A percentile compares a stretch with the other conserved stretches of the same genome.
Conservation (phyloP, 140 eudicot genomes). For the Cichorium intybus region DNA sequence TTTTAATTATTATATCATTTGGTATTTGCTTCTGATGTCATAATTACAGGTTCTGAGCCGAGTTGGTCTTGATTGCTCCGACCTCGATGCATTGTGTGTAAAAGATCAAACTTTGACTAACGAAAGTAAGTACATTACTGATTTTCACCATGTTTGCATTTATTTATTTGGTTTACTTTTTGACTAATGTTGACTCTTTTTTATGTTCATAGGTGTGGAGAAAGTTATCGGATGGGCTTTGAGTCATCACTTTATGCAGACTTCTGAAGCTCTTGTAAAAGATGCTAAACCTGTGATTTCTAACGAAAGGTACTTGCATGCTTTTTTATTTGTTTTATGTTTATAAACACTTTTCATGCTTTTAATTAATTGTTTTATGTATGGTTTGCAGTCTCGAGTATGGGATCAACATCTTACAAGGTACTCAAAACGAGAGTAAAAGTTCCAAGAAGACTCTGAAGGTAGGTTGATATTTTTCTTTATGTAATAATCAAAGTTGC, state of each 20-base stretch:
- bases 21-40: background rate
- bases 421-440: conserved; percentile 75
- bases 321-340: background rate
- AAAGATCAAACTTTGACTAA: conserved; percentile 87
- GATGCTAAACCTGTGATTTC: conserved; percentile 66
- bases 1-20: background rate
- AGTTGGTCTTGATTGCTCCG: conserved; percentile 59
- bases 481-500: background rate
- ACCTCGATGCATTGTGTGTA: conserved; percentile 61
- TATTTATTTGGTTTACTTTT: background rate
- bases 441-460: conserved; percentile 74
- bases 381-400: conserved; percentile 53
- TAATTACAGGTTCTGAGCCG: conserved; percentile 68
- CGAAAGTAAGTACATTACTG: conserved; percentile 57
- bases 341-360: background rate
- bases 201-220: conserved; percentile 52
- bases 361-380: no score
- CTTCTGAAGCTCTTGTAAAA: conserved; percentile 41
- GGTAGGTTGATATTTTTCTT: conserved; percentile 36
- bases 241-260: conserved; percentile 88
- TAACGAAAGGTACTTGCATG: conserved; percentile 59
- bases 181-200: conserved; percentile 6
- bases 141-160: background rate
- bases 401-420: conserved; percentile 74
- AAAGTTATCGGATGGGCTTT: conserved; percentile 93